Percentiles rank a stretch among this genome's conserved stretches.
Evolutionary conservation across 192 early-diverging fungal species (phyloP).

Genomic region (Borealophlyctis nickersoniae): DNA sequence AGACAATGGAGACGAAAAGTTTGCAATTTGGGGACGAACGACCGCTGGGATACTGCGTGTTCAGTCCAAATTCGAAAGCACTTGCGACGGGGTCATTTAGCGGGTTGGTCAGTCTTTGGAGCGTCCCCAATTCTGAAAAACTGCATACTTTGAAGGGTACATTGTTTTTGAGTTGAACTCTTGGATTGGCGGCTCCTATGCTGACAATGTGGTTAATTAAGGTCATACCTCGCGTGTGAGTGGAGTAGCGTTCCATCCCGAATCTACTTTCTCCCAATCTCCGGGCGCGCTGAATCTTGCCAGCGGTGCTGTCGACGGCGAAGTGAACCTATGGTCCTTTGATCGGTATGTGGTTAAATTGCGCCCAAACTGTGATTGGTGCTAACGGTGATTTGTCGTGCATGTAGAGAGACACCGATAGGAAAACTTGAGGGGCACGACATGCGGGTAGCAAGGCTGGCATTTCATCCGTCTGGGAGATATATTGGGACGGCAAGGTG

Average conservation of each 20-base stretch:
- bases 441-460: constrained; percentile 78
- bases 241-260: constrained; percentile 86
- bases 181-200: too few species aligned
- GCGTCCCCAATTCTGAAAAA: constrained; percentile 67
- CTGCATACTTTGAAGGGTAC: constrained; percentile 18
- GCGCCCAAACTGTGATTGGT: neutral
- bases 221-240: constrained; percentile 89
- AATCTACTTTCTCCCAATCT: constrained; percentile 60
- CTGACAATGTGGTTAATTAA: constrained; percentile 1
- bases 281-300: constrained; percentile 70
- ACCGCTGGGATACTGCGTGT: constrained; percentile 71
- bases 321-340: constrained; percentile 80
- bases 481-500: constrained; percentile 69
- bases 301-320: constrained; percentile 75
- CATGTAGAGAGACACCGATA: constrained; percentile 64
- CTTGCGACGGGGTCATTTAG: constrained; percentile 83
- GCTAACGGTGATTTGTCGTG: constrained; percentile 1
- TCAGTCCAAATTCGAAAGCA: constrained; percentile 74
- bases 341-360: constrained; percentile 51
- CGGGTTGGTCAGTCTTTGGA: constrained; percentile 85
- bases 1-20: constrained; percentile 61
- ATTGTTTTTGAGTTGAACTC: too few species aligned
- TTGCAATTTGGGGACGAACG: constrained; percentile 90
- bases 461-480: constrained; percentile 84
- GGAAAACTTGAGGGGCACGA: constrained; percentile 77